Percentiles rank a stretch among this genome's conserved stretches.
Conservation (phyloP, 192 early-diverging fungal species). For the Backusella luteola region DNA sequence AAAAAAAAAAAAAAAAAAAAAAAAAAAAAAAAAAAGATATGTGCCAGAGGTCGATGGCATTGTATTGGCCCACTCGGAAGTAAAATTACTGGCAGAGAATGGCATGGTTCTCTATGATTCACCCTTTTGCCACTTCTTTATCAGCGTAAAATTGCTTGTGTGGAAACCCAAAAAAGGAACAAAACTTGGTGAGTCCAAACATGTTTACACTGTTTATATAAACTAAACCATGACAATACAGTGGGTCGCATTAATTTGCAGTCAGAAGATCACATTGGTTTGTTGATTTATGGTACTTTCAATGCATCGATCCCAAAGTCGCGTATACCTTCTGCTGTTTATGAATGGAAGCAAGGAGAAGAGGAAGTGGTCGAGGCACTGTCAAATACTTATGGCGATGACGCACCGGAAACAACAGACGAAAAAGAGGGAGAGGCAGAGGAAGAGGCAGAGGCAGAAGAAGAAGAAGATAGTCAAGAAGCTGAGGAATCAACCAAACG, state of each 20-base stretch:
- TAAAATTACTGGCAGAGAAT: slow-evolving; percentile 53
- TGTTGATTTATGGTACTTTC: slow-evolving; percentile 91
- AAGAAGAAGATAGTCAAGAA: slow-evolving; percentile 11
- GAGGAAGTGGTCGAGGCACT: slow-evolving; percentile 51
- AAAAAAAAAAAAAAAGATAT: slow-evolving; percentile 49
- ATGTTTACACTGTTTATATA: not conserved
- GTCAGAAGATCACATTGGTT: slow-evolving; percentile 91
- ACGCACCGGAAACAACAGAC: slow-evolving; percentile 11
- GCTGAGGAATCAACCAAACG: slow-evolving; percentile 9
- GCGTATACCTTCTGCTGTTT: slow-evolving; percentile 72
- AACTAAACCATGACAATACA: slow-evolving; percentile 8
- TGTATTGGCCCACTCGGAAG: slow-evolving; percentile 75
- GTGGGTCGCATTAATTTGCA: slow-evolving; percentile 88
- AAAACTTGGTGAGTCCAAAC: slow-evolving; percentile 46
- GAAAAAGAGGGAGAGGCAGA: slow-evolving; percentile 13
- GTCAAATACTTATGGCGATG: slow-evolving; percentile 33
- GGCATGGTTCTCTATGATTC: slow-evolving; percentile 80
- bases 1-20: no score
- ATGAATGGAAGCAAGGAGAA: slow-evolving; percentile 64
- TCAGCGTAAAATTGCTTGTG: slow-evolving; percentile 66
- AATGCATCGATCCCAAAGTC: slow-evolving; percentile 92
- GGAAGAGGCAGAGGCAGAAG: slow-evolving; percentile 54
- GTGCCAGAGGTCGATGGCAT: slow-evolving; percentile 87
- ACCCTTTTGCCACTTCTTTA: slow-evolving; percentile 78
- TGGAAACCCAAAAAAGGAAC: slow-evolving; percentile 76